phyloP scores from a whole-genome alignment of 148 eudicot species.

The Persicaria tinctoria region DNA sequence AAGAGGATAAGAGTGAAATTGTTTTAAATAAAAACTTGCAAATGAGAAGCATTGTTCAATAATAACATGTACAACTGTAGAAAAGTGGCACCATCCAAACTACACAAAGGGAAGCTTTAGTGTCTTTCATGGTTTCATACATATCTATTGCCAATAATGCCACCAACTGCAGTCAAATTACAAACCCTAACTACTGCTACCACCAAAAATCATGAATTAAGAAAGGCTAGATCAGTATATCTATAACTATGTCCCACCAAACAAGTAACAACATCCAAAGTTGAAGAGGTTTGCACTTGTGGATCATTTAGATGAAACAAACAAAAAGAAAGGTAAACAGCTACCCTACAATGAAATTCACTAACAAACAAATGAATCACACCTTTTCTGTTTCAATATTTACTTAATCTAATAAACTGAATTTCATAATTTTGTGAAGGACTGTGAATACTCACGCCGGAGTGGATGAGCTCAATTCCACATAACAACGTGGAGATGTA shows the following conservation, averaged over 20 bases:
- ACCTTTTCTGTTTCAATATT: neutral
- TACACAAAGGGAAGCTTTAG: neutral
- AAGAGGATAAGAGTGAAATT: no score
- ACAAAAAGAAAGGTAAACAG: neutral
- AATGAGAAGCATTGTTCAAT: neutral
- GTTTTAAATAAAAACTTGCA: no score
- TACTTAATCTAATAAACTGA: neutral
- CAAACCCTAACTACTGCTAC: neutral
- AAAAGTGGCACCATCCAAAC: neutral
- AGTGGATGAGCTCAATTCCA: conserved; percentile 89
- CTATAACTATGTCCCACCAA: no score
- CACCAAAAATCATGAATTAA: neutral
- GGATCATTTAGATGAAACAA: no score
- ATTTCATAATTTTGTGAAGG: neutral
- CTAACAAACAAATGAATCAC: neutral
- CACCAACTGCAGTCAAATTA: neutral
- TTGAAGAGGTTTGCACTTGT: no score
- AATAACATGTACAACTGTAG: neutral
- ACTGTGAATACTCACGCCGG: conserved; percentile 49
- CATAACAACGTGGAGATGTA: conserved; percentile 80
- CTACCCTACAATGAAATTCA: neutral
- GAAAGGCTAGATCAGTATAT: no score
- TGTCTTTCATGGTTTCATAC: neutral
- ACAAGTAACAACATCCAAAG: no score
- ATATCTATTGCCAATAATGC: neutral